Evolutionary conservation across 2,329 filamentous ascomycete species (phyloP), one percentile per base, ranked within the genome.

Genomic region (Penicillium sp.): DNA sequence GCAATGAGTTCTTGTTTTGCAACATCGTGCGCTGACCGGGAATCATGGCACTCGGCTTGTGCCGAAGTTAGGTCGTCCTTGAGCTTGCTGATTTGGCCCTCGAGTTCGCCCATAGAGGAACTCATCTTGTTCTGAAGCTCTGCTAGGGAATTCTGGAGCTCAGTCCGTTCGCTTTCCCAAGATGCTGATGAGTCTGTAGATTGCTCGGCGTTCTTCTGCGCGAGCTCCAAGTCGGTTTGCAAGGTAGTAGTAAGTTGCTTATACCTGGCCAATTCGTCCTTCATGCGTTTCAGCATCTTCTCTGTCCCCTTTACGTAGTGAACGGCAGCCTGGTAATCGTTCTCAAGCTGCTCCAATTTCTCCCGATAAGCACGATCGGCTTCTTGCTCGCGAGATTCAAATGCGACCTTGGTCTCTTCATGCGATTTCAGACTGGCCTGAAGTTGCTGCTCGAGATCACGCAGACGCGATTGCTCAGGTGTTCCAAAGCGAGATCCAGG

Each of bases 271-370:
- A 99, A 81, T 75, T 99, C 94, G 67, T 97, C 91, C 78, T 97
- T 97, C 81, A 99, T 93, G 73, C 95, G 93, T 74, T 94, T 92
- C 49, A 99, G 83, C 91, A 99, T 97, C 82, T 97, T 97, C 75
- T 99, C 94, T 1, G 94, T 97, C 58, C 94, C 94, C 74, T 96
- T 95, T 64, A 99, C 90, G 68, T 99, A 99, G 73, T 97, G 94
- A 50, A 97, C 92, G 16, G 94, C 93, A 43, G 94, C 96, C 73
- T 97, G 91, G 71, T 99, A 97, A 71, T 99, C 94, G 69, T 92
- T 96, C 74, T 97, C 92, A 30, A 99, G 84, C 69, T 96, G 92
- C 58, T 90, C 84, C 52, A 99, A 81, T 73, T 97, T 97, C 71
- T 97, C 92, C 60, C 92, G 89, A 76, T 96, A 97, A 47, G 89